These are phyloP conservation scores for Chlamydomonas eustigma DNA, from an alignment of 139 green algal genomes.

Conservation along the genomic window DNA sequence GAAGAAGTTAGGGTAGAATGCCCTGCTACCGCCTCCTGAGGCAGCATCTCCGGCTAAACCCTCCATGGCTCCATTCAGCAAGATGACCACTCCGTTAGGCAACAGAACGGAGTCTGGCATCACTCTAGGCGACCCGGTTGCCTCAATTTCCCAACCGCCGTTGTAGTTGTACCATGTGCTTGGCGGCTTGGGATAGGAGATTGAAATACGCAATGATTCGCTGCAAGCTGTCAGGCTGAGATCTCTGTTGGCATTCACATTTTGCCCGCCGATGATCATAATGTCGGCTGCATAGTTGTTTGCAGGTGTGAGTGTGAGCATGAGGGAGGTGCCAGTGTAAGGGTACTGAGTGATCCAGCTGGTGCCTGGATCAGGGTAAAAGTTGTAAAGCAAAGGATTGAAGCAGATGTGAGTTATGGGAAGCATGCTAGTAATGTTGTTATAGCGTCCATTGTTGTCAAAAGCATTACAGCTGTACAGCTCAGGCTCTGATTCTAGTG, in stretches of 20 bases:
- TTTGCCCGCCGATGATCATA: conserved; percentile 1
- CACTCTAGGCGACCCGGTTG: conserved; percentile 14
- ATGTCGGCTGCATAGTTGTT: conserved; percentile 19
- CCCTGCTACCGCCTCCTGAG: conserved; percentile 3
- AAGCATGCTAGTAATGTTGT: too few relatives aligned
- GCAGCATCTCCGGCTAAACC: conserved; percentile 19
- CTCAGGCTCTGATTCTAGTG: too few relatives aligned
- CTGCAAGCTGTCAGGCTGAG: too few relatives aligned
- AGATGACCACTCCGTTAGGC: conserved; percentile 27
- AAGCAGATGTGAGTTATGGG: too few relatives aligned
- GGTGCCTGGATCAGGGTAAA: too few relatives aligned
- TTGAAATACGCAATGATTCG: too few relatives aligned
- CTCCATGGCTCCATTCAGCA: too few relatives aligned
- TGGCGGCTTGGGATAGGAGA: neutral
- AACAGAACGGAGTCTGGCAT: conserved; percentile 13
- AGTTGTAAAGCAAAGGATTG: too few relatives aligned
- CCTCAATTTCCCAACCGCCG: conserved; percentile 17
- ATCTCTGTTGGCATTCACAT: too few relatives aligned
- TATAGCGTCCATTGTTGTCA: too few relatives aligned
- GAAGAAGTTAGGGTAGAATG: conserved; percentile 29
- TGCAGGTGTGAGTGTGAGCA: conserved; percentile 15
- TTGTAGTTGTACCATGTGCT: too few relatives aligned
- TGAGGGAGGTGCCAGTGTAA: conserved; percentile 25
- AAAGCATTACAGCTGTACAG: too few relatives aligned
- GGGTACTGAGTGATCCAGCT: conserved; percentile 20